phyloP scores from a whole-genome alignment of 129 eudicot species.

The Flaveria robusta region DNA sequence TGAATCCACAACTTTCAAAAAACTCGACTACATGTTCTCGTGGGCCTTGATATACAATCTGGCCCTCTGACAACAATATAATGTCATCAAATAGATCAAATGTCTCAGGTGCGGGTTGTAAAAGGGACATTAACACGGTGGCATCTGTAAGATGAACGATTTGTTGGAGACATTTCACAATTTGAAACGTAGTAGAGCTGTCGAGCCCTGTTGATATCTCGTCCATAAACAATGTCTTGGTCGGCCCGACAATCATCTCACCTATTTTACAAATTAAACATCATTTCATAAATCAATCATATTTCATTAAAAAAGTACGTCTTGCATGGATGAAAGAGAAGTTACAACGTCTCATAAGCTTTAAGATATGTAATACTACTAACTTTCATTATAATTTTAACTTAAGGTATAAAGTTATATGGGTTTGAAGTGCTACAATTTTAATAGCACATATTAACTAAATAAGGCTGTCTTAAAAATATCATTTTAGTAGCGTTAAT shows the following conservation, averaged over 20 bases:
- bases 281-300: not conserved
- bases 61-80: slow-evolving; percentile 85
- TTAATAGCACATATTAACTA: not conserved
- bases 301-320: not conserved
- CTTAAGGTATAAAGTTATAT: not conserved
- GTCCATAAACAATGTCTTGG: slow-evolving; percentile 90
- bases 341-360: not conserved
- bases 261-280: slow-evolving; percentile 39
- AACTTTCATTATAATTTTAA: not conserved
- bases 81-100: slow-evolving; percentile 89
- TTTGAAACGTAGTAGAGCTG: slow-evolving; percentile 95
- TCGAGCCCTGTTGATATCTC: slow-evolving; percentile 98
- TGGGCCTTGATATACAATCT: slow-evolving; percentile 93
- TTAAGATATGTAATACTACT: not conserved
- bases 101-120: slow-evolving; percentile 98
- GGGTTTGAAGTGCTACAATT: not conserved
- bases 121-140: slow-evolving; percentile 79
- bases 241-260: slow-evolving; percentile 98
- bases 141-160: slow-evolving; percentile 87
- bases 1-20: slow-evolving; percentile 88
- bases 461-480: not conserved
- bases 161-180: slow-evolving; percentile 91
- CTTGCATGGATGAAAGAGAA: not conserved
- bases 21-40: slow-evolving; percentile 80
- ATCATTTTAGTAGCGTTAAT: not conserved